phyloP scores from a whole-genome alignment of 2,329 filamentous ascomycete species.

The Elsinoe fawcettii region DNA sequence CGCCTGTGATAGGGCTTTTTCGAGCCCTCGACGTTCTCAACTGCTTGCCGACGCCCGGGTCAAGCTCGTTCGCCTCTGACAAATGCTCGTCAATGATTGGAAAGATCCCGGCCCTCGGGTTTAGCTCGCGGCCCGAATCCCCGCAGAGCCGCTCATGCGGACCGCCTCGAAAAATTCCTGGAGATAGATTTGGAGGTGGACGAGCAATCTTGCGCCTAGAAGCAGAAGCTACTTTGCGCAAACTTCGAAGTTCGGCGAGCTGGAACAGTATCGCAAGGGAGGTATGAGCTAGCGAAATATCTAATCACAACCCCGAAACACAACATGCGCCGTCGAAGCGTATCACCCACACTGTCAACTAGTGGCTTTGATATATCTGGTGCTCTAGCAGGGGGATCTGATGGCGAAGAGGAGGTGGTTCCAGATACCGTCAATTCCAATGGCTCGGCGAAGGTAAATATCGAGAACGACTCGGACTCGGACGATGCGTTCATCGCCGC shows the following conservation, averaged over 20 bases:
- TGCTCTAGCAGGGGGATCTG: slow-evolving; percentile 7
- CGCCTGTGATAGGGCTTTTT: not conserved
- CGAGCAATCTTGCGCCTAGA: too few species aligned
- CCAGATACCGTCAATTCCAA: not conserved
- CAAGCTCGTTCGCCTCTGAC: not conserved
- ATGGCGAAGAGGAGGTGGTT: not conserved
- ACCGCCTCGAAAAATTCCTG: slow-evolving; percentile 1
- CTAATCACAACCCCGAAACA: not conserved
- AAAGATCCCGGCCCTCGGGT: not conserved
- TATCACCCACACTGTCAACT: slow-evolving; percentile 1
- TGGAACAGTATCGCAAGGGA: too few species aligned
- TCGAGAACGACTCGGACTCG: slow-evolving; percentile 39
- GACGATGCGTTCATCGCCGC: slow-evolving; percentile 87
- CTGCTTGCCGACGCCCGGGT: not conserved
- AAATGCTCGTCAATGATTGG: slow-evolving; percentile 9
- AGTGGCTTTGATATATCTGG: slow-evolving; percentile 15
- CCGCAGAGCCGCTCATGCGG: slow-evolving; percentile 2
- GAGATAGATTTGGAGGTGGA: not conserved
- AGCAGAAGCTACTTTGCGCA: too few species aligned
- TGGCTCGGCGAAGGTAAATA: not conserved
- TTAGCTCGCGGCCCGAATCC: not conserved
- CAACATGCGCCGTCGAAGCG: slow-evolving; percentile 4
- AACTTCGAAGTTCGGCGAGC: too few species aligned
- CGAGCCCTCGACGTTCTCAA: not conserved
- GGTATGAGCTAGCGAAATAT: not conserved